Evolutionary conservation across 108 stramenopile species (phyloP), one percentile per base, ranked within the genome.

Genomic region (Nannochloropsis gaditana): DNA sequence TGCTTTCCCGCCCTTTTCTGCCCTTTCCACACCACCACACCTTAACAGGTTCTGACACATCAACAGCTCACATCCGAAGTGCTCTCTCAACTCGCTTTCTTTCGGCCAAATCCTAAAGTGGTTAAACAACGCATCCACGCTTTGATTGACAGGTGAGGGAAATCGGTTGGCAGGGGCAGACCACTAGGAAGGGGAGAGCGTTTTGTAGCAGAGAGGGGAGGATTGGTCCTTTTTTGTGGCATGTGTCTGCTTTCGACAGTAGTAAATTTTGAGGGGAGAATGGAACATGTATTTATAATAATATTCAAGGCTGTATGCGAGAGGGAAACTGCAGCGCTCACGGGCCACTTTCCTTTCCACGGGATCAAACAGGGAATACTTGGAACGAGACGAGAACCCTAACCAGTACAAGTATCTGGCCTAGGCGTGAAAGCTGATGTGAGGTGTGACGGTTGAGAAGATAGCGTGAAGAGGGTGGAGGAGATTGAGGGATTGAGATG

Each of bases 51-150:
- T 15, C 92, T 98, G 79, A 90, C 94, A 43, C 99, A 99, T 90
- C 96, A 97, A 87, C 95, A 97, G 85, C 92, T 99, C 9, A 87
- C 98, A 43, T 95, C 99, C 42, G 97, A 98, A 88, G 99, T 99
- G 45, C 87, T 99, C 80, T 93, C 94, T 4, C 96, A 98, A 90
- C 95, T 99, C 50, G 91, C 94, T 19, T 97, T 98, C 82, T 99
- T 99, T 94, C 95, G 95, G 73, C 99, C 99, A 43, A 92, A 96
- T 80, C 96, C 97, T 44, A 89, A 89, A 85, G 88, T 80, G 11
- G 84, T 31, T 17, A 21, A 42, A 47, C 19, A 11, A 15, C 41
- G 15, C 21, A 21, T 84, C 19, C 41, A 45, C 21, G 45, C 41
- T 11, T 11, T 21, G n/a, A 19, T 44, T 73, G 41, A 44, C 15